A percentile compares a stretch with the other conserved stretches of the same genome.
phyloP scores from a whole-genome alignment of 805 yeast species.

The Candida quercuum region DNA sequence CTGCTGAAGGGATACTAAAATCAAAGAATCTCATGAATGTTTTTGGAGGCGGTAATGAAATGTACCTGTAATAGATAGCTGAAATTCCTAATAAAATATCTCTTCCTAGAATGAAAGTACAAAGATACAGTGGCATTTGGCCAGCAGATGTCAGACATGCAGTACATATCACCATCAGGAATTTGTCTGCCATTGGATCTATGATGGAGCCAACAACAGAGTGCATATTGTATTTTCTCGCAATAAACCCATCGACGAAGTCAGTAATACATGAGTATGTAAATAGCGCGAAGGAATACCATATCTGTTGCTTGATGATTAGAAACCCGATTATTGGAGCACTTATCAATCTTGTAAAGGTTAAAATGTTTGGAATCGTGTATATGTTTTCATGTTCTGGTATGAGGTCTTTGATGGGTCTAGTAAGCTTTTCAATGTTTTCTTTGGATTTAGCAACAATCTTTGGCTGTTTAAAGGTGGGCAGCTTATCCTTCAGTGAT shows the following conservation, averaged over 20 bases:
- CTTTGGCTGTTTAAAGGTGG: not conserved
- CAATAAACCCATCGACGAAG: slow-evolving; percentile 86
- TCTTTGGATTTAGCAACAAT: slow-evolving; percentile 15
- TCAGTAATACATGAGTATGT: slow-evolving; percentile 87
- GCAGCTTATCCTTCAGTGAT: not conserved
- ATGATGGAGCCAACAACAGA: slow-evolving; percentile 85
- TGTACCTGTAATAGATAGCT: slow-evolving; percentile 68
- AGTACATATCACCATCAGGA: slow-evolving; percentile 83
- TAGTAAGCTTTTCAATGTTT: slow-evolving; percentile 25
- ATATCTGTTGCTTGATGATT: slow-evolving; percentile 57
- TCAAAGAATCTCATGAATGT: slow-evolving; percentile 73
- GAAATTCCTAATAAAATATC: slow-evolving; percentile 69
- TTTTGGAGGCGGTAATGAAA: slow-evolving; percentile 69
- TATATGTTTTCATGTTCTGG: slow-evolving; percentile 55
- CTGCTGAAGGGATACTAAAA: slow-evolving; percentile 73
- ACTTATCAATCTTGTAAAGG: slow-evolving; percentile 70
- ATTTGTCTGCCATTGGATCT: slow-evolving; percentile 94
- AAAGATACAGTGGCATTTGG: slow-evolving; percentile 66
- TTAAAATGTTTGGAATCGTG: slow-evolving; percentile 83
- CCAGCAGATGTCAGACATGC: slow-evolving; percentile 63
- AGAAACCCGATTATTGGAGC: slow-evolving; percentile 85
- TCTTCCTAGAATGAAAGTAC: slow-evolving; percentile 73
- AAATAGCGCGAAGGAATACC: slow-evolving; percentile 67
- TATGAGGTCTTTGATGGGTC: slow-evolving; percentile 25
- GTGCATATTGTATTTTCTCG: slow-evolving; percentile 69